These are phyloP conservation scores for Neophaeococcomyces aloes DNA, from an alignment of 2,329 filamentous ascomycete species.

Conservation along the genomic window DNA sequence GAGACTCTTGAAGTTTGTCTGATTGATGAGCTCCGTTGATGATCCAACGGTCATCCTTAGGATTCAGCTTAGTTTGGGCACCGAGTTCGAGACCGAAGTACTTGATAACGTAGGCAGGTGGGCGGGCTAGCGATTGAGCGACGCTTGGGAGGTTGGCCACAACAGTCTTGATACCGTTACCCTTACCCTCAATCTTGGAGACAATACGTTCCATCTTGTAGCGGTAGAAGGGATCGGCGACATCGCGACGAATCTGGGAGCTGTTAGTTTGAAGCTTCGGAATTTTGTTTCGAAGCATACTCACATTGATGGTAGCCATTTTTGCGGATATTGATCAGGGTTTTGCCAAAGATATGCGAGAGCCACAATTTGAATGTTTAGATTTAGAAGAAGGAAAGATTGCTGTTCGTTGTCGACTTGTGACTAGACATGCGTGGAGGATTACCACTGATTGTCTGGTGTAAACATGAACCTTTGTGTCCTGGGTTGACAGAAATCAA, in stretches of 20 bases:
- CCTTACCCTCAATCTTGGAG: conserved; percentile 99
- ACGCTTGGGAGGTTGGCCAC: conserved; percentile 95
- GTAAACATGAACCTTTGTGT: conserved; percentile 21
- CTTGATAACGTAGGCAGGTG: conserved; percentile 94
- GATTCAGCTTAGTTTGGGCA: conserved; percentile 96
- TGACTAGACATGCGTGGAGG: conserved; percentile 51
- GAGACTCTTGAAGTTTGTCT: conserved; percentile 90
- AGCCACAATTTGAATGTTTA: conserved; percentile 8
- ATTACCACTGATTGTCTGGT: conserved; percentile 19
- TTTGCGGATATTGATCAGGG: conserved; percentile 40
- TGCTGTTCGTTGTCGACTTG: conserved; percentile 35
- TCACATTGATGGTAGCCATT: conserved; percentile 98
- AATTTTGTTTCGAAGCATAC: conserved; percentile 39
- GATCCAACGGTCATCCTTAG: conserved; percentile 97
- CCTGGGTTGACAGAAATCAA: conserved; percentile 46
- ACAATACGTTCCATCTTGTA: conserved; percentile 99
- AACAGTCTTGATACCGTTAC: conserved; percentile 98
- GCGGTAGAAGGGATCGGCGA: conserved; percentile 97
- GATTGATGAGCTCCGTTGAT: conserved; percentile 98
- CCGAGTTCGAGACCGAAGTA: conserved; percentile 99
- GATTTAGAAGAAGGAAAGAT: conserved; percentile 26
- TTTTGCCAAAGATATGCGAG: conserved; percentile 5
- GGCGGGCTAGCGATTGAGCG: conserved; percentile 80
- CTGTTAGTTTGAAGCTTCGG: conserved; percentile 7
- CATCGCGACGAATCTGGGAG: conserved; percentile 46